Base-by-base conservation (phyloP, 306 rosid species). In the Canavalia gladiata region DNA sequence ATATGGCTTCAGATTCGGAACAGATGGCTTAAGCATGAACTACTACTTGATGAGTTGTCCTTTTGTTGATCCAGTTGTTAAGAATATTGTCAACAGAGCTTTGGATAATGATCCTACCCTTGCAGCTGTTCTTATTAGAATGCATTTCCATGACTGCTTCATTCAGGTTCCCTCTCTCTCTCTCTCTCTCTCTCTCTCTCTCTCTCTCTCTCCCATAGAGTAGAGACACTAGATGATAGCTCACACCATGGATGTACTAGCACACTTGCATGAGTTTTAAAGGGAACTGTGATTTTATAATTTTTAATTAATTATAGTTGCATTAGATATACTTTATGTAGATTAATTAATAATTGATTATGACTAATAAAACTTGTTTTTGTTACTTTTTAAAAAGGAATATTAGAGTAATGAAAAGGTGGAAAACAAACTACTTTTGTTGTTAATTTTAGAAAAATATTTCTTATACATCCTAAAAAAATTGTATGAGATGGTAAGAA, bases 71-170 rank as follows among this genome's bases (percentile, higher is more conserved):
- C 85, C 85, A 4, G 77, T 87, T 80, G 94, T 94, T 47, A 82
- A 81, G 90, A 64, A 83, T 58, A 85, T 72, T 1, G 94, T 94
- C 34, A 86, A 69, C 52, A 62, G 84, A 70, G 98, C 98, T 79
- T 78, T 94, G 82, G 77, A 84, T 28, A 34, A 77, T 33, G 94
- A 94, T 85, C 94, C 94, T 7, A 86, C 91, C 8, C 79, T 93
- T 0, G 97, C 97, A 7, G 97, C 93, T 52, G 90, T 35, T 65
- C 97, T 93, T 10, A 7, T 93, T 31, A 87, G 97, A 86, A 90
- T 93, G 97, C 97, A 93, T 56, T 93, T 93, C 86, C 97, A 91
- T 45, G 97, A 93, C 52, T 93, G 97, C 84, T 93, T 93, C 86
- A 83, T 93, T 8, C 75, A 91, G 94, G 97, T 93, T 59, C 67